phyloP scores from a whole-genome alignment of 352 stramenopile genomes.

The Phytophthora sp. region DNA sequence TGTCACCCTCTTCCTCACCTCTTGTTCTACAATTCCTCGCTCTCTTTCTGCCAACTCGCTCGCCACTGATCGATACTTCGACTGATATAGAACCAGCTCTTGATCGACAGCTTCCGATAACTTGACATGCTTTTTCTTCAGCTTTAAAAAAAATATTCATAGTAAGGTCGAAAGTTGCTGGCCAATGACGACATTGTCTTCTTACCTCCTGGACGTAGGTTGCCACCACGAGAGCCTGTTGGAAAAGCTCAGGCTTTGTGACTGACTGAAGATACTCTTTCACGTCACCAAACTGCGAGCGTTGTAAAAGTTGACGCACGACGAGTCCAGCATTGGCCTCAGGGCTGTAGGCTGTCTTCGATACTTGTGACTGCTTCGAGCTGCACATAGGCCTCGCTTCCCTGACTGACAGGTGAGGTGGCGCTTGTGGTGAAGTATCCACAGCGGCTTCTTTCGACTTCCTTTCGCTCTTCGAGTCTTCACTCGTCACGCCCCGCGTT shows the following conservation, averaged over 20 bases:
- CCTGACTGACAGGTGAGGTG: background rate
- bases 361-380: conserved; percentile 10
- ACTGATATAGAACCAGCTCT: conserved; percentile 32
- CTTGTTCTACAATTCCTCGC: conserved; percentile 19
- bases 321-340: conserved; percentile 45
- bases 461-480: conserved; percentile 4
- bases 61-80: conserved; percentile 26
- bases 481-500: background rate
- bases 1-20: conserved; percentile 17
- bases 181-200: background rate
- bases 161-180: background rate
- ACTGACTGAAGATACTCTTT: conserved; percentile 41
- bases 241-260: conserved; percentile 56
- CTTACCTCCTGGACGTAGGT: conserved; percentile 51
- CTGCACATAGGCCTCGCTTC: background rate
- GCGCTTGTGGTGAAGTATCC: background rate
- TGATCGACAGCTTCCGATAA: conserved; percentile 25
- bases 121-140: conserved; percentile 29
- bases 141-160: conserved; percentile 11
- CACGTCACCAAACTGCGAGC: conserved; percentile 46
- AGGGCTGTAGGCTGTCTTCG: background rate
- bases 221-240: conserved; percentile 51
- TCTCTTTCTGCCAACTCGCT: conserved; percentile 39
- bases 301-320: conserved; percentile 59
- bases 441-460: background rate